These are phyloP conservation scores for Apium graveolens DNA, from an alignment of 129 eudicot genomes.

Conservation along the genomic window DNA sequence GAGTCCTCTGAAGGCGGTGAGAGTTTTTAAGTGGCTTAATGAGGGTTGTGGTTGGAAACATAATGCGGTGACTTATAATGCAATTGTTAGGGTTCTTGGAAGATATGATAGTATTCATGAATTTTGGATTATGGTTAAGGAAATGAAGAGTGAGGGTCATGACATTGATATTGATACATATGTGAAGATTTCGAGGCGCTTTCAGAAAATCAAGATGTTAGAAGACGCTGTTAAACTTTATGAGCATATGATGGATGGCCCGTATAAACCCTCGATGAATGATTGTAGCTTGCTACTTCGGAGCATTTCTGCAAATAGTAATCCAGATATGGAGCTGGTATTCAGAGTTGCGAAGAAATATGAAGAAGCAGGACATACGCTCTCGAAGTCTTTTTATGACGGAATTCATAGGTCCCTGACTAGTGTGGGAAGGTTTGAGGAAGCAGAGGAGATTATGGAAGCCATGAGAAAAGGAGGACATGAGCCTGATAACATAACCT, in stretches of 20 bases:
- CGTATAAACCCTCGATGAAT: slow-evolving; percentile 42
- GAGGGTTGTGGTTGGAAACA: slow-evolving; percentile 32
- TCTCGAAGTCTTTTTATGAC: slow-evolving; percentile 55
- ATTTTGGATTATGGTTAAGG: slow-evolving; percentile 53
- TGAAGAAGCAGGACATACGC: slow-evolving; percentile 48
- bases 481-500: slow-evolving; percentile 84
- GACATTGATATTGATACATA: slow-evolving; percentile 84
- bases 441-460: slow-evolving; percentile 59
- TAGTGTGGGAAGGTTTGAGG: slow-evolving; percentile 68
- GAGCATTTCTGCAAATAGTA: slow-evolving; percentile 22
- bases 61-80: slow-evolving; percentile 60
- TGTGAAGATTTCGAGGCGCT: slow-evolving; percentile 53
- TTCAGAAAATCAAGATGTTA: slow-evolving; percentile 67
- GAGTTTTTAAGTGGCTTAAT: slow-evolving; percentile 59
- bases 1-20: slow-evolving; percentile 43
- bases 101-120: slow-evolving; percentile 42
- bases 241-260: slow-evolving; percentile 89
- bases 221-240: slow-evolving; percentile 70
- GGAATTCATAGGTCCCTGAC: slow-evolving; percentile 78
- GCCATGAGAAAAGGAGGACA: slow-evolving; percentile 63
- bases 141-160: slow-evolving; percentile 56
- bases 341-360: slow-evolving; percentile 57
- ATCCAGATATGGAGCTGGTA: slow-evolving; percentile 65
- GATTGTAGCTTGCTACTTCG: slow-evolving; percentile 56
- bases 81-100: slow-evolving; percentile 55